Evolutionary conservation across 352 stramenopile species (phyloP), one percentile per base, ranked within the genome.

Genomic region (Globisporangium canariense): DNA sequence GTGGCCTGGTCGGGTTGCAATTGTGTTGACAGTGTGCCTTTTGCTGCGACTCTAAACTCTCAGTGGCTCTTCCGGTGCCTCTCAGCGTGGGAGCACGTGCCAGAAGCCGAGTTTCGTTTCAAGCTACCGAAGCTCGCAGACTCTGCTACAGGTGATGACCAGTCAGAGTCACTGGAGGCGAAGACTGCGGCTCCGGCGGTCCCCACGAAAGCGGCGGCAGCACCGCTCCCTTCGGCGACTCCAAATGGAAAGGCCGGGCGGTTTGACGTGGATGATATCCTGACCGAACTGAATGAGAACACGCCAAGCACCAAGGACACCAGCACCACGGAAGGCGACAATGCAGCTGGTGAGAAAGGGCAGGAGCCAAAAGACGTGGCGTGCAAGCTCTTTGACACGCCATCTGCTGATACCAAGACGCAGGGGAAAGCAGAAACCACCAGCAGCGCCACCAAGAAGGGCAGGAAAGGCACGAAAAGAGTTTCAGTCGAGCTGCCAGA

Each of bases 41-140:
- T 41, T 58, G 25, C 18, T 14, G 67, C 69, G 20, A 43, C 58
- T 56, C 30, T 18, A 1, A 64, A 22, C 13, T 28, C 30, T 11
- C 45, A 95, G 84, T 96, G 88, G 88, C 68, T 96, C 14, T 80
- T 94, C 25, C 69, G 79, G 32, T 96, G 84, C 51, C 56, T 94
- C 40, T 65, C 71, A 0, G 66, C 81, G 60, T 96, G 88, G 88
- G 72, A 77, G 46, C 71, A 91, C 60, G 66, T 92, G 0, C 40
- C 75, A 0, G 85, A 93, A 71, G 71, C 74, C 58, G 56, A 55
- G 7, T 91, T 83, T 50, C 75, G 67, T 8, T 89, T 75, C 63
- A 77, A 60, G 38, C 59, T 51, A 14, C 38, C 51, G 36, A 71
- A 62, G 22, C 22, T 52, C 3, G 36, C 36, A 7, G 47, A 67